Base-by-base conservation (phyloP, 768 basidiomycete genomes). In the Pisolithus tinctorius region DNA sequence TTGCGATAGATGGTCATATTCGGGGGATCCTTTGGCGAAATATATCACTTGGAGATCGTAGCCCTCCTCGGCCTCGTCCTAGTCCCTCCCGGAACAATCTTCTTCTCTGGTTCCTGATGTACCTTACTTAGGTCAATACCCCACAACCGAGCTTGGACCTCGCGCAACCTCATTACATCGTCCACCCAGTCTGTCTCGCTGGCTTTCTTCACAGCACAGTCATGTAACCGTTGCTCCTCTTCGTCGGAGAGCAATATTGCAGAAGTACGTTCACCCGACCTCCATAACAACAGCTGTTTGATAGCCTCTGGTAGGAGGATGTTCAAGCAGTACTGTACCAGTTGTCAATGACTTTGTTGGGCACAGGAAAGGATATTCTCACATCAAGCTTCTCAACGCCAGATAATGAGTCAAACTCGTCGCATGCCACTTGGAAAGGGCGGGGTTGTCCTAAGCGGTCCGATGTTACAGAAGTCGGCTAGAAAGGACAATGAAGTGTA, bases 211-310 rank as follows among this genome's bases (percentile, higher is more conserved):
- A 69, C 55, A 26, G 80, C 84, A 31, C 76, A 56, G 17, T 69
- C 65, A 57, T 81, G 80, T 20, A 91, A 60, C 45, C 63, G 65
- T 54, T 69, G 63, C 65, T 91, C 88, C 47, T 85, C 81, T 34
- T 71, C 71, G 0, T 62, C 59, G 3, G 78, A 65, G 10, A 85
- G 73, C 9, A 87, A 66, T 4, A 71, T 68, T 6, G 72, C 39
- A 0, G 76, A 74, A 1, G 64, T 74, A 26, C 88, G 84, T 34
- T 75, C 65, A 1, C 83, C 86, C 14, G 69, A 69, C 10, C 85
- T 79, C 84, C 86, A 89, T 13, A 88, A 67, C n/a, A 87, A 70
- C 8, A 91, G 71, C 59, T 91, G 88, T 40, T 83, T 70, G 38
- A 86, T 72, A 3, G 83, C 75, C 63, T 88, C 88, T 2, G 82